phyloP scores from a whole-genome alignment of 305 asterid species.

The Fraxinus floribunda region DNA sequence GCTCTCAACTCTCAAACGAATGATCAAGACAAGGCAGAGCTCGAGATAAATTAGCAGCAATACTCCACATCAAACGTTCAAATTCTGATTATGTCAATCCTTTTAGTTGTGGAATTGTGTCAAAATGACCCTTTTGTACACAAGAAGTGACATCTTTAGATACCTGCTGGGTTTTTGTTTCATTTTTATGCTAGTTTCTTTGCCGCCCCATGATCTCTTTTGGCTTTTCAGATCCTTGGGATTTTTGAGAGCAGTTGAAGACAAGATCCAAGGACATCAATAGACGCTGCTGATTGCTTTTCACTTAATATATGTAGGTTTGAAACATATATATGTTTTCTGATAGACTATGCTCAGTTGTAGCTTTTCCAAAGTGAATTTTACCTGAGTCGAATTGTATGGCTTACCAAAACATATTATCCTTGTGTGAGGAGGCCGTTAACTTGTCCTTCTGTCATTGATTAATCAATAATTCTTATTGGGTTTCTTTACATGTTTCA shows the following conservation, averaged over 20 bases:
- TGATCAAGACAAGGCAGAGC: conserved; percentile 89
- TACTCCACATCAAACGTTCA: conserved; percentile 6
- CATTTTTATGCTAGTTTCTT: conserved; percentile 16
- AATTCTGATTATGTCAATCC: conserved; percentile 31
- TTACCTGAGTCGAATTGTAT: neutral
- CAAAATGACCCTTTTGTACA: conserved; percentile 32
- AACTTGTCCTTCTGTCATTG: neutral
- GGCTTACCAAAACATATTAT: conserved; percentile 1
- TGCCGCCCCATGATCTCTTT: conserved; percentile 13
- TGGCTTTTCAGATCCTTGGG: conserved; percentile 24
- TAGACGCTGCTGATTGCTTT: conserved; percentile 6
- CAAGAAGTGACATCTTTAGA: conserved; percentile 32
- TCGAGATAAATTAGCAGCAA: conserved; percentile 46
- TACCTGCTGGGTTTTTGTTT: conserved; percentile 33
- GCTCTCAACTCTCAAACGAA: conserved; percentile 87
- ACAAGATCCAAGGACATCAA: conserved; percentile 4
- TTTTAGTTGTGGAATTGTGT: conserved; percentile 36
- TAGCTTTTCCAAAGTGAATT: conserved; percentile 6
- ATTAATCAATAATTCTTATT: conserved; percentile 11
- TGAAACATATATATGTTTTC: conserved; percentile 4
- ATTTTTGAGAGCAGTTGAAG: conserved; percentile 28
- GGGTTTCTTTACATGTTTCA: neutral
- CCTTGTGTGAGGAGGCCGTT: neutral
- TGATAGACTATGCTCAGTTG: neutral
- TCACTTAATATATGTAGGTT: conserved; percentile 8